Evolutionary conservation across 2,329 filamentous ascomycete species (phyloP), one percentile per base, ranked within the genome.

Genomic region (Colletotrichum cordylinicola): DNA sequence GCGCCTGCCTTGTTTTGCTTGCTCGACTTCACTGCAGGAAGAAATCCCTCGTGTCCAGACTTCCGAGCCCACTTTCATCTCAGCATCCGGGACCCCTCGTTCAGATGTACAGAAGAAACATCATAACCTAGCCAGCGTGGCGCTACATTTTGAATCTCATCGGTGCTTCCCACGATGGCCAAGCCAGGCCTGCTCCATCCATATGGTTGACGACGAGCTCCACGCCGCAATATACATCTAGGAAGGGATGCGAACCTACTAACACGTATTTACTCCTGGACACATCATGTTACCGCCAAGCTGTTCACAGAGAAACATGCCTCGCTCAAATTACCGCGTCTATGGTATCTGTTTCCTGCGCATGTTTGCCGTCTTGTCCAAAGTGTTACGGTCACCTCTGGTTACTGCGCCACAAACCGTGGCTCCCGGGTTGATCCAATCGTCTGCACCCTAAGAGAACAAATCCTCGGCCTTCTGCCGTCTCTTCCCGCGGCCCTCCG

Each of bases 401-500:
- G 43, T 10, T 52, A n/a, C n/a, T 52, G 43, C 43, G n/a, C 43
- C 43, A 52, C n/a, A 21, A 52, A 52, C 6, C 43, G 43, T 52
- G 43, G n/a, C 43, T 21, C n/a, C 43, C n/a, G 12, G 21, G 43
- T 52, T 52, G n/a, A 21, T 21, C n/a, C 43, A 52, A 24, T 52
- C 43, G 43, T 52, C 24, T 24, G 31, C 15, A 13, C 18, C 27
- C 72, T 83, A 95, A 77, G 89, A 88, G 82, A 95, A 96, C 78
- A 94, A 86, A 84, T 96, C 94, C 79, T 95, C 93, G 0, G 94
- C 94, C 81, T 88, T 92, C 79, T 93, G 91, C 78, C 94, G 90
- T 77, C 87, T 88, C 74, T 88, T 87, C 16, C 90, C 88, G 77
- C 92, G 87, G 3, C 90, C 91, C 69, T 91, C 89, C 31, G 92